phyloP scores from a whole-genome alignment of 2,329 filamentous ascomycete genomes.

The Daldinia eschscholtzii region DNA sequence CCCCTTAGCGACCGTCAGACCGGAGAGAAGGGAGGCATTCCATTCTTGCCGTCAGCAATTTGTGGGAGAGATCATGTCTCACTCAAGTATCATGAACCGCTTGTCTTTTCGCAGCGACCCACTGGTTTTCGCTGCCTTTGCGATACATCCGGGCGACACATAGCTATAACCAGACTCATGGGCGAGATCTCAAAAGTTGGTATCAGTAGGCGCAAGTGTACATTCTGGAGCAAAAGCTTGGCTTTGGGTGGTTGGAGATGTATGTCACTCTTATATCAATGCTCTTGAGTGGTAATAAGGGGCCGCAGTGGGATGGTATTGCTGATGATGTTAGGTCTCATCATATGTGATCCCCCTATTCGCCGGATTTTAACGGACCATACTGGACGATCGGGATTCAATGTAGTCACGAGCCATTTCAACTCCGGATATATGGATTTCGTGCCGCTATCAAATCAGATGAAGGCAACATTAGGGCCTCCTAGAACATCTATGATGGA shows the following conservation, averaged over 20 bases:
- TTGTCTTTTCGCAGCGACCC: not conserved
- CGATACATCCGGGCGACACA: slow-evolving; percentile 1
- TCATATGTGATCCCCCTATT: slow-evolving; percentile 13
- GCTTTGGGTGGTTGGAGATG: not conserved
- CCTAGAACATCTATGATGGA: not conserved
- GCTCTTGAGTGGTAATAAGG: not conserved
- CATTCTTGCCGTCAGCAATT: slow-evolving; percentile 7
- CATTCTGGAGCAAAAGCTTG: not conserved
- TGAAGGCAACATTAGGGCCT: not conserved
- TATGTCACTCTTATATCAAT: not conserved
- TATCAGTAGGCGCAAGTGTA: slow-evolving; percentile 7
- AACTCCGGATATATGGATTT: slow-evolving; percentile 6
- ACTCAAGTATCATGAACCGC: slow-evolving; percentile 4
- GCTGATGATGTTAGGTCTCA: slow-evolving; percentile 1
- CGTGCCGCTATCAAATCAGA: slow-evolving; percentile 4
- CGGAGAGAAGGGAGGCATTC: slow-evolving; percentile 7
- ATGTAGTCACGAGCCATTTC: not conserved
- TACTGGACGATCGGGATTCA: not conserved
- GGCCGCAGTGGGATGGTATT: not conserved
- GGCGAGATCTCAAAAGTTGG: slow-evolving; percentile 2
- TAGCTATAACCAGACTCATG: slow-evolving; percentile 1
- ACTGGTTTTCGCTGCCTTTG: slow-evolving; percentile 2
- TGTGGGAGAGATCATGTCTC: slow-evolving; percentile 8
- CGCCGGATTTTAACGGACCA: slow-evolving; percentile 1
- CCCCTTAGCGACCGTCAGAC: slow-evolving; percentile 3